Evolutionary conservation across 2,329 filamentous ascomycete genomes (phyloP), one percentile per base, ranked within the genome.

Genomic region (Fusarium incarnatum): DNA sequence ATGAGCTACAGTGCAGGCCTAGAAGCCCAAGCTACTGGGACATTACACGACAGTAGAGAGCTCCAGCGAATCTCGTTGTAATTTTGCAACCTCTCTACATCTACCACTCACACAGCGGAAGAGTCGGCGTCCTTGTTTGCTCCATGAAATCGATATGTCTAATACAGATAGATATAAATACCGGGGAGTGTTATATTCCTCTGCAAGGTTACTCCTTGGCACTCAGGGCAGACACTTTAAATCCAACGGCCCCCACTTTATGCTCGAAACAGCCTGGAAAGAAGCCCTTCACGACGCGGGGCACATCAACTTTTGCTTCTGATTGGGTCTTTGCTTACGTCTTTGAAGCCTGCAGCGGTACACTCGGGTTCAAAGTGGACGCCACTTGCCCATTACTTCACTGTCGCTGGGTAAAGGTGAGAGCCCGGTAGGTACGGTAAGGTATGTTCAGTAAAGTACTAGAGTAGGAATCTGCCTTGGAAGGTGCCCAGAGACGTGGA

Each of bases 341-440:
- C 34, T 25, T 63, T 18, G 60, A 64, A 45, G 28, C 50, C 44
- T 64, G 42, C 46, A 52, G 22, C 27, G 34, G 20, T 41, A 27
- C 46, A 48, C 34, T 37, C 46, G 46, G 46, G 27, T 30, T 41
- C 32, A 46, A 28, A 55, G 41, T 42, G 52, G 34, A 44, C 42
- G 48, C 58, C 60, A 63, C 60, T 47, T 40, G 34, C 10, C 53
- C 25, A 68, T 64, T 68, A 68, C 55, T 68, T 49, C 44, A 62
- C 52, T 54, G 56, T 56, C 57, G 50, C 62, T 20, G 27, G 27
- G 32, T 25, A 16, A 40, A 52, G 48, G 22, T 23, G 23, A 30
- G 30, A 37, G 48, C 28, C 27, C 28, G 11, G 28, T 28, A 28
- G 28, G 28, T 28, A 28, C 28, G 11, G 30, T 52, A 40, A 18